Evolutionary conservation across 176 grass and related monocot genomes (phyloP).

Genomic region (Musa acuminata): DNA sequence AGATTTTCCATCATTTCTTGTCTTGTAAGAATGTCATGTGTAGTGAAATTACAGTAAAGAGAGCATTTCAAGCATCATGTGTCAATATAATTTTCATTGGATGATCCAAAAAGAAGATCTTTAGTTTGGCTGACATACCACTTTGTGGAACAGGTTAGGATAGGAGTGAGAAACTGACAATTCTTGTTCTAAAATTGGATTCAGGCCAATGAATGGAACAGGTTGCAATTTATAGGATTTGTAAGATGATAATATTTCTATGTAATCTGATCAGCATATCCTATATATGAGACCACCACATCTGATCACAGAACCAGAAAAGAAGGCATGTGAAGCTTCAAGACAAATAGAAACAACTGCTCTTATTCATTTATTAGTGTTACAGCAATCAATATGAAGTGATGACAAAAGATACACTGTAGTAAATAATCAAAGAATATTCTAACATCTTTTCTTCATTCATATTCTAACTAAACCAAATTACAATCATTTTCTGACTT

Average conservation of each 20-base stretch:
- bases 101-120: no score
- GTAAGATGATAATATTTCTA: not conserved
- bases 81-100: no score
- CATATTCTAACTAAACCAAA: not conserved
- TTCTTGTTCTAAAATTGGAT: no score
- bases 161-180: no score
- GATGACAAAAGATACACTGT: not conserved
- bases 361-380: not conserved
- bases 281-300: not conserved
- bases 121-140: no score
- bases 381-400: not conserved
- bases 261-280: not conserved
- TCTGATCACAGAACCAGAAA: not conserved
- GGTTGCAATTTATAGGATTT: no score
- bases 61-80: no score
- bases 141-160: no score
- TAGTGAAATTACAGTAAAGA: no score
- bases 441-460: not conserved
- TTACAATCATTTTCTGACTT: not conserved
- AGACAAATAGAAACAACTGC: not conserved
- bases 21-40: no score
- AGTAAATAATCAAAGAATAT: conserved; percentile 13
- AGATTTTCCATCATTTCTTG: no score
- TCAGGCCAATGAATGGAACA: no score
- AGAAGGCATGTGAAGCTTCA: not conserved